These are phyloP conservation scores for Tuber indicum DNA, from an alignment of 495 filamentous ascomycete genomes.

Conservation along the genomic window DNA sequence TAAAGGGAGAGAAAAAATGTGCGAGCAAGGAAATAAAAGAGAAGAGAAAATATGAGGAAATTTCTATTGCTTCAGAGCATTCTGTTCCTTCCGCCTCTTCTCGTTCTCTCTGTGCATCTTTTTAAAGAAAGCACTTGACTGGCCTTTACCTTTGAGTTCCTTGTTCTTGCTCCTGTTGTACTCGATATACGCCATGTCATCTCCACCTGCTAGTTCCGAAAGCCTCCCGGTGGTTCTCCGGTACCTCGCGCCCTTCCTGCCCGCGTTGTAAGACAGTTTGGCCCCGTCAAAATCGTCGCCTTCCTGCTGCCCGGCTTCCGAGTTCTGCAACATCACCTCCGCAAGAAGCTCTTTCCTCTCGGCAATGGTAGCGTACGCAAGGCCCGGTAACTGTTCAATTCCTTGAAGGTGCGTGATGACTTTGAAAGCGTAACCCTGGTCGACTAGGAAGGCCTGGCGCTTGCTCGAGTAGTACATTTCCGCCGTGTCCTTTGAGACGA, in stretches of 20 bases:
- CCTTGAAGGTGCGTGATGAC: slow-evolving; percentile 95
- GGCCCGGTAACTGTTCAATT: slow-evolving; percentile 72
- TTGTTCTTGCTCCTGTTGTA: slow-evolving; percentile 69
- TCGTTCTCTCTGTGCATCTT: slow-evolving; percentile 72
- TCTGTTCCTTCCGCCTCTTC: slow-evolving; percentile 53
- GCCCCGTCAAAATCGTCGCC: slow-evolving; percentile 70
- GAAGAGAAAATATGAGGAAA: not conserved
- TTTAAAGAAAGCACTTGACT: slow-evolving; percentile 60
- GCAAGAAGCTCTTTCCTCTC: slow-evolving; percentile 85
- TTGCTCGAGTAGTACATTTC: slow-evolving; percentile 99
- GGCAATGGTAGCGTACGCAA: slow-evolving; percentile 70
- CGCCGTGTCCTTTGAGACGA: slow-evolving; percentile 93
- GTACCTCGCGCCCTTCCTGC: slow-evolving; percentile 55
- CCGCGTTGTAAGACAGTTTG: slow-evolving; percentile 38
- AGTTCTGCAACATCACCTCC: slow-evolving; percentile 85
- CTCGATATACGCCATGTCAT: slow-evolving; percentile 96
- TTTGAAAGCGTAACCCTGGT: slow-evolving; percentile 98
- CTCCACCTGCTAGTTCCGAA: slow-evolving; percentile 76
- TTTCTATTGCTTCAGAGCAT: slow-evolving; percentile 9
- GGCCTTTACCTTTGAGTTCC: slow-evolving; percentile 67
- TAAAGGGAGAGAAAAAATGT: not conserved
- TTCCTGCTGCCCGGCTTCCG: slow-evolving; percentile 67
- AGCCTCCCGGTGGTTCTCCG: slow-evolving; percentile 72
- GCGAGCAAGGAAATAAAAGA: not conserved
- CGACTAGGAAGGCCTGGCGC: slow-evolving; percentile 94